Evolutionary conservation across 257 asterid species (phyloP).

Genomic region (Salvia miltiorrhiza): DNA sequence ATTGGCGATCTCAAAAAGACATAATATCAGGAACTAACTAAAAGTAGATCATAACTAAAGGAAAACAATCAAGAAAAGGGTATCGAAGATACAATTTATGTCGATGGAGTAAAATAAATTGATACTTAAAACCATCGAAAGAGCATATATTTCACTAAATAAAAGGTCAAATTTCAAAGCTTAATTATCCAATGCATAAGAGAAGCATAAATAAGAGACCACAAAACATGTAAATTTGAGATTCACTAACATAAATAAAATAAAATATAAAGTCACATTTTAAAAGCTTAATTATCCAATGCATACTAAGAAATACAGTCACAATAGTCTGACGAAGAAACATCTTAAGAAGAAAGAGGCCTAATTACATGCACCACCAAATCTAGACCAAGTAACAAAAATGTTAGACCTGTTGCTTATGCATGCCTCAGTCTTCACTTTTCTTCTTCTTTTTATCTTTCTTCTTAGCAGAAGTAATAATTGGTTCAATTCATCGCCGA

Average conservation of each 20-base stretch:
- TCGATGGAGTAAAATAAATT: too few species aligned
- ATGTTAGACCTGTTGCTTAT: slow-evolving; percentile 19
- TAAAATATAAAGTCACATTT: background rate
- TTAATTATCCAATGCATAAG: too few species aligned
- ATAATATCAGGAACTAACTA: too few species aligned
- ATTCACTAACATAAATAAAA: background rate
- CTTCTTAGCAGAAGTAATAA: slow-evolving; percentile 33
- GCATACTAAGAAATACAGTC: background rate
- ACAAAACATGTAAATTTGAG: background rate
- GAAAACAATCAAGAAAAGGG: too few species aligned
- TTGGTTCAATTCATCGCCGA: too few species aligned
- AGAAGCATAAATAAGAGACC: background rate
- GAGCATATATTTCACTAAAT: too few species aligned
- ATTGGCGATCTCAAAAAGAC: too few species aligned
- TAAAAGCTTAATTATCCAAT: background rate
- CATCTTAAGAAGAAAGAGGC: background rate
- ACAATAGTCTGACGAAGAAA: background rate
- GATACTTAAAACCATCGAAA: too few species aligned
- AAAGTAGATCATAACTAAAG: too few species aligned
- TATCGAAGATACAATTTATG: too few species aligned
- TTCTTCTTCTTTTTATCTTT: slow-evolving; percentile 37
- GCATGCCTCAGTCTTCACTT: slow-evolving; percentile 37
- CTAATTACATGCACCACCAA: slow-evolving; percentile 25
- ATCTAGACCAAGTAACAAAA: slow-evolving; percentile 26
- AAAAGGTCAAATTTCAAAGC: too few species aligned